Conservation (phyloP, 768 basidiomycete species). For the Dacryopinax spathularia region DNA sequence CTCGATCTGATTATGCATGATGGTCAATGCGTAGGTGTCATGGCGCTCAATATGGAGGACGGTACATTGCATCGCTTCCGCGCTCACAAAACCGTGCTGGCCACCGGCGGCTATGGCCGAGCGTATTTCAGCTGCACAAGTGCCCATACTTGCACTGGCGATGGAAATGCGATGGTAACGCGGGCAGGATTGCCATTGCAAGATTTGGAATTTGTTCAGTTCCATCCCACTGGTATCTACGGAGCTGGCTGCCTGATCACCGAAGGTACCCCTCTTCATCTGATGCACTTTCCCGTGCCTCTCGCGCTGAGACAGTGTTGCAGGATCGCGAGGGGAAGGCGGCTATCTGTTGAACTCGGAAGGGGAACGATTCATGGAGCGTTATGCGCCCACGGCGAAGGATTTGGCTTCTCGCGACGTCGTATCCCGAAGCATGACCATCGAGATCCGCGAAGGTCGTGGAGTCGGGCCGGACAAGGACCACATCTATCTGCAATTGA, state of each 20-base stretch:
- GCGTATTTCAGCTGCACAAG: constrained; percentile 98
- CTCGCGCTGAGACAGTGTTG: background rate
- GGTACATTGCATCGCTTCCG: constrained; percentile 98
- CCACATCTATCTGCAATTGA: constrained; percentile 91
- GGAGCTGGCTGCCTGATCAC: constrained; percentile 98
- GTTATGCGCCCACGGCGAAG: constrained; percentile 98
- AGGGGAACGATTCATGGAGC: constrained; percentile 99
- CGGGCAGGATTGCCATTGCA: constrained; percentile 93
- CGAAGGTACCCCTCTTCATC: constrained; percentile 48
- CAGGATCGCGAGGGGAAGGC: constrained; percentile 97
- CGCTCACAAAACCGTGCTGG: constrained; percentile 93
- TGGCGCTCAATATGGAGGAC: constrained; percentile 99
- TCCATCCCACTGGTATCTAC: constrained; percentile 99
- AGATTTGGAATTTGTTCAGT: constrained; percentile 98
- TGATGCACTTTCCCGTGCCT: background rate
- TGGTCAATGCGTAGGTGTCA: constrained; percentile 97
- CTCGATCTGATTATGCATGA: constrained; percentile 97
- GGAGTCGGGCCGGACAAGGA: constrained; percentile 98
- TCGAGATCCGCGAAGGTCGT: constrained; percentile 96
- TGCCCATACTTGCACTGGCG: constrained; percentile 97
- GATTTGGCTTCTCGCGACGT: constrained; percentile 99
- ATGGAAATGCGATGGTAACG: constrained; percentile 96
- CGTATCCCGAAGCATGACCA: constrained; percentile 97
- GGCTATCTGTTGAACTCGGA: constrained; percentile 96
- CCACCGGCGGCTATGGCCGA: constrained; percentile 96